Evolutionary conservation across 2,329 filamentous ascomycete genomes (phyloP), one percentile per base, ranked within the genome.

Genomic region (Orbilia ellipsospora): DNA sequence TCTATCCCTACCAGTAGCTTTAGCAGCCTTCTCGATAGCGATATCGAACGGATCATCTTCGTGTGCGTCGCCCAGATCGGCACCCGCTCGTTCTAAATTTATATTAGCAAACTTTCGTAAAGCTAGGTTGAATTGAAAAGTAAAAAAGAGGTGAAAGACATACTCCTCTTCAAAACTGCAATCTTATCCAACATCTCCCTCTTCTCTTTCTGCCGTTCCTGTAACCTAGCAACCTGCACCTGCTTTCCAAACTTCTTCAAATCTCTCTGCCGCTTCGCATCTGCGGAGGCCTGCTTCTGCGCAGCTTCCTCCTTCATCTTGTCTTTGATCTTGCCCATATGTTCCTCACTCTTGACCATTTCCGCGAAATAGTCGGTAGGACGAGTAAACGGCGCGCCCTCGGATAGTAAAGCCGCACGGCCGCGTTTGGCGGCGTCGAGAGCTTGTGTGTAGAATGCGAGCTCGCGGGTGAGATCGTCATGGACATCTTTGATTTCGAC

Each of bases 181-280:
- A 99, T 97, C 87, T 97, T 97, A 80, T 98, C 95, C 78, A 99
- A 85, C 2, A 93, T 96, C 77, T 96, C 92, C 80, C 89, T 90
- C 90, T 97, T 97, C 81, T 90, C 90, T 87, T 96, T 96, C 60
- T 92, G 89, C 57, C 95, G 87, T 87, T 99, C 94, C 84, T 98
- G 94, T 82, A 96, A 84, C 86, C 97, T 97, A 73, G 94, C 94
- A 74, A 97, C 89, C 85, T 99, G 95, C 63, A 98, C 95, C 83
- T 96, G 92, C 86, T 99, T 99, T 82, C 95, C 95, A 82, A 98
- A 99, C 85, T 98, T 99, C 89, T 97, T 98, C 80, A 98, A 86
- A 82, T 99, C 95, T 78, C 95, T 88, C 85, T 94, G 90, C 84
- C 93, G 93, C 82, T 93, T 89, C 5, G 95, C 95, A 83, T 99